Conservation (phyloP, 1,284 basidiomycete genomes). For the Puccinia coronata region DNA sequence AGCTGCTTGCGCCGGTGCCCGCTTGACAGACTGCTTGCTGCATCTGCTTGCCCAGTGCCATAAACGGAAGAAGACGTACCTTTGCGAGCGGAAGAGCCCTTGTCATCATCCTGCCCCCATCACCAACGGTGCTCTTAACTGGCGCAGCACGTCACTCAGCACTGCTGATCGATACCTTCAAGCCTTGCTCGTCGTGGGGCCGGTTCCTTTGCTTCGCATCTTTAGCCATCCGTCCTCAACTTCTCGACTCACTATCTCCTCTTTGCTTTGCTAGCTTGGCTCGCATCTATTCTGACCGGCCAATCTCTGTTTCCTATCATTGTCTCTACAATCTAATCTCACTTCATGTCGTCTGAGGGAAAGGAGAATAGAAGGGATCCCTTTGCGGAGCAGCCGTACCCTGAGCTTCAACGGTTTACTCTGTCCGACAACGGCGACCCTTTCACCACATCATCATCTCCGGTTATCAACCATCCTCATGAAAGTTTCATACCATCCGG, state of each 20-base stretch:
- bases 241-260: background rate
- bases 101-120: no score
- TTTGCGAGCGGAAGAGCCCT: no score
- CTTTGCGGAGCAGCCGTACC: conserved; percentile 4
- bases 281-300: background rate
- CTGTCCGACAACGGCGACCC: background rate
- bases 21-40: no score
- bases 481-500: background rate
- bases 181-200: background rate
- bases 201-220: background rate
- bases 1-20: no score
- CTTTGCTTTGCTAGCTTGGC: background rate
- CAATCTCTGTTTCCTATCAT: no score
- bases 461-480: background rate
- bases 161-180: background rate
- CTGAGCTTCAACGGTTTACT: background rate
- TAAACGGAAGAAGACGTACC: no score
- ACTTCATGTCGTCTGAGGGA: conserved; percentile 5
- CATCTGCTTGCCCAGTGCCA: no score
- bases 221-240: background rate
- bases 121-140: no score
- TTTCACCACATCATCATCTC: background rate
- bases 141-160: no score
- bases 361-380: conserved; percentile 3
- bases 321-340: no score